These are phyloP conservation scores for Neurospora sp. DNA, from an alignment of 495 filamentous ascomycete genomes.

Conservation along the genomic window DNA sequence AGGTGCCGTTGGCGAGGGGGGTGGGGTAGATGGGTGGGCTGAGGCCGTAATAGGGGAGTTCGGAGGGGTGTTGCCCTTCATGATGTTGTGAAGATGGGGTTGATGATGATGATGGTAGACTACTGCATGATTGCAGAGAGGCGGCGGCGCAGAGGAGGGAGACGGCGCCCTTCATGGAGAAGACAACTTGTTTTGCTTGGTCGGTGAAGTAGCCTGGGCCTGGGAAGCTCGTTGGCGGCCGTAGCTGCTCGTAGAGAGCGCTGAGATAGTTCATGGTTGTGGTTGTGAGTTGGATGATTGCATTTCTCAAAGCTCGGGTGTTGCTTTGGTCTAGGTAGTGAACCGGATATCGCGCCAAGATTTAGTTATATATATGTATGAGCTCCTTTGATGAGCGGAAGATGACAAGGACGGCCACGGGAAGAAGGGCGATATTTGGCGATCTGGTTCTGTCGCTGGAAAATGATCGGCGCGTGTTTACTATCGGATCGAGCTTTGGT, in stretches of 20 bases:
- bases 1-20: slow-evolving; percentile 39
- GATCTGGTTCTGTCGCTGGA: background rate
- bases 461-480: background rate
- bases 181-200: slow-evolving; percentile 6
- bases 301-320: background rate
- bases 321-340: background rate
- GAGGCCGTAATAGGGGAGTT: slow-evolving; percentile 23
- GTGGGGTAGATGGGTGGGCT: slow-evolving; percentile 45
- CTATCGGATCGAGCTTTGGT: background rate
- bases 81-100: background rate
- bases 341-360: background rate
- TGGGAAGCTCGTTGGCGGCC: background rate
- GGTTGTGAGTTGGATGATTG: background rate
- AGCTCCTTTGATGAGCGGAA: background rate
- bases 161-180: slow-evolving; percentile 10
- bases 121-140: background rate
- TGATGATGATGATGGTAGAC: background rate
- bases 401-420: background rate
- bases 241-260: background rate
- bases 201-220: background rate
- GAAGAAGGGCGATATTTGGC: background rate
- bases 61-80: slow-evolving; percentile 4
- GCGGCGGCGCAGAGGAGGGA: slow-evolving; percentile 10
- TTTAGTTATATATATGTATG: background rate
- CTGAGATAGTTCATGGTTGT: background rate